Conservation (phyloP, 2,329 filamentous ascomycete genomes). For the Clonostachys solani region DNA sequence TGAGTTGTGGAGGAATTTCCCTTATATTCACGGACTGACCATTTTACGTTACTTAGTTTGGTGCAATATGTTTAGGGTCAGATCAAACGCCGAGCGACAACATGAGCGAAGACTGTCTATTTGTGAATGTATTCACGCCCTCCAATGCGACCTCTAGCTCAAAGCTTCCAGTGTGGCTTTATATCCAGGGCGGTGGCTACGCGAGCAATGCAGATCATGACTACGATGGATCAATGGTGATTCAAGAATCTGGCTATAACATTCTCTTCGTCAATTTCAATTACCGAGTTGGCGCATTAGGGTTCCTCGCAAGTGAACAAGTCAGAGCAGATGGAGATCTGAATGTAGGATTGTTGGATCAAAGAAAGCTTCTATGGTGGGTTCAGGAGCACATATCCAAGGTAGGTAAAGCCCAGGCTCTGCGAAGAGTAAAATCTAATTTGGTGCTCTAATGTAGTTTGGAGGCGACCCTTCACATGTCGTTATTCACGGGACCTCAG, state of each 20-base stretch:
- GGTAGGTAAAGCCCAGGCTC: slow-evolving; percentile 44
- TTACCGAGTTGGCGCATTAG: slow-evolving; percentile 29
- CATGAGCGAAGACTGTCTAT: slow-evolving; percentile 18
- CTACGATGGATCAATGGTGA: too few relatives aligned
- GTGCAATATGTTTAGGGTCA: slow-evolving; percentile 1
- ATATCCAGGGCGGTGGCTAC: too few relatives aligned
- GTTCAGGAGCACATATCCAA: slow-evolving; percentile 59
- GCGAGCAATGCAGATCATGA: too few relatives aligned
- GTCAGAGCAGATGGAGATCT: slow-evolving; percentile 23
- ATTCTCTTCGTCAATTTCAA: slow-evolving; percentile 21
- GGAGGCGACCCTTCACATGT: too few relatives aligned
- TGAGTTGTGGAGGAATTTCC: slow-evolving; percentile 2
- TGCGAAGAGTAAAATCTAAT: too few relatives aligned
- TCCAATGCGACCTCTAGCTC: too few relatives aligned
- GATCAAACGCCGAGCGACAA: background rate
- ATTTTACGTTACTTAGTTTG: slow-evolving; percentile 1
- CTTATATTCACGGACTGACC: background rate
- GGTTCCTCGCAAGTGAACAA: slow-evolving; percentile 27
- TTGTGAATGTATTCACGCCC: slow-evolving; percentile 1
- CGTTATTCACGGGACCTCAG: too few relatives aligned
- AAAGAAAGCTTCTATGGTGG: slow-evolving; percentile 67
- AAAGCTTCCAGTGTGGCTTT: too few relatives aligned
- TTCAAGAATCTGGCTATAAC: too few relatives aligned
- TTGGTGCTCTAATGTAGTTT: too few relatives aligned
- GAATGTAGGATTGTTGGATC: slow-evolving; percentile 60